phyloP scores from a whole-genome alignment of 129 eudicot genomes.

The Flaveria trinervia region DNA sequence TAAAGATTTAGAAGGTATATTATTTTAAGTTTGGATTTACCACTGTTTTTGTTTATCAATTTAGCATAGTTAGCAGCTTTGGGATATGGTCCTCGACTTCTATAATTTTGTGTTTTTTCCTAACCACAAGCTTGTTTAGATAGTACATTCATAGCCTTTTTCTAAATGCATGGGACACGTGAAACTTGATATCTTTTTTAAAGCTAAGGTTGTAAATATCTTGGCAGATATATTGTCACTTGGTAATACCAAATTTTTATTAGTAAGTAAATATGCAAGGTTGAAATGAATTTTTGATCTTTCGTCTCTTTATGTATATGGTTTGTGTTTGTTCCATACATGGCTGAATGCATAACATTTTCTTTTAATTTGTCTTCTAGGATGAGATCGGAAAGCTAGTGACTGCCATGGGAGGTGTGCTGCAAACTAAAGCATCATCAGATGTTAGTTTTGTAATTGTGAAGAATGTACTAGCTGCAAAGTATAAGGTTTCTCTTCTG shows the following conservation, averaged over 20 bases:
- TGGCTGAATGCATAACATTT: slow-evolving; percentile 3
- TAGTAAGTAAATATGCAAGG: slow-evolving; percentile 19
- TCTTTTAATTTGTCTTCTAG: slow-evolving; percentile 43
- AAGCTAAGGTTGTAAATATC: neutral
- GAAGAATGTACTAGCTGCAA: slow-evolving; percentile 79
- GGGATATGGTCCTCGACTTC: neutral
- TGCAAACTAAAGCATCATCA: slow-evolving; percentile 60
- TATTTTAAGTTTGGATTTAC: neutral
- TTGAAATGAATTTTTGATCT: slow-evolving; percentile 18
- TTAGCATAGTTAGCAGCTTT: neutral
- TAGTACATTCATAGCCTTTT: neutral
- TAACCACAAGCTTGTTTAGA: neutral
- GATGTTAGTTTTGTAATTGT: slow-evolving; percentile 90
- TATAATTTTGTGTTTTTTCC: neutral
- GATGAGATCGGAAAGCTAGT: slow-evolving; percentile 70
- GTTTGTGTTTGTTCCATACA: slow-evolving; percentile 5
- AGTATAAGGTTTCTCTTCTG: slow-evolving; percentile 64
- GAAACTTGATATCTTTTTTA: neutral
- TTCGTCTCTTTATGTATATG: slow-evolving; percentile 20
- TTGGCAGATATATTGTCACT: neutral
- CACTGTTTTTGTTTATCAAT: neutral
- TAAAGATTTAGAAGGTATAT: neutral
- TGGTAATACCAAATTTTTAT: neutral
- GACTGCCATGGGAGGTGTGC: slow-evolving; percentile 84
- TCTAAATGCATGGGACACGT: neutral